Conservation (phyloP, 495 filamentous ascomycete genomes). For the Neurospora cerealis region DNA sequence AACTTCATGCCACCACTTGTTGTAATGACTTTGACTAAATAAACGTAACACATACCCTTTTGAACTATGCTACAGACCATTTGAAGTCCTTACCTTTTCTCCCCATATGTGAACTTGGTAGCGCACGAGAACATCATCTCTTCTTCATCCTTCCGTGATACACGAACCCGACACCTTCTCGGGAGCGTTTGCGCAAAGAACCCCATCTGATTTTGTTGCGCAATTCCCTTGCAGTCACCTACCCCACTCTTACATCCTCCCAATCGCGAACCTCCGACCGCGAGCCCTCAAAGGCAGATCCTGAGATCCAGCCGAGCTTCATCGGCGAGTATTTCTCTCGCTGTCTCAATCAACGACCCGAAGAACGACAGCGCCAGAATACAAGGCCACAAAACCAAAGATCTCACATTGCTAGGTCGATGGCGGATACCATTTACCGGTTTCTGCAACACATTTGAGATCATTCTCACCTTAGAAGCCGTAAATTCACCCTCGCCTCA, state of each 20-base stretch:
- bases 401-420: neutral
- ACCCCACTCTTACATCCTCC: neutral
- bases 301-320: neutral
- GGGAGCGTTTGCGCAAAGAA: neutral
- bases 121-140: neutral
- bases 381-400: neutral
- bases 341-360: neutral
- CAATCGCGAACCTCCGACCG: neutral
- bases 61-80: neutral
- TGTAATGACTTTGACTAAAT: neutral
- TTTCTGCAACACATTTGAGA: neutral
- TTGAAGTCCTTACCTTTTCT: neutral
- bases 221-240: neutral
- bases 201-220: neutral
- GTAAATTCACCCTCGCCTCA: neutral
- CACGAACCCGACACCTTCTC: neutral
- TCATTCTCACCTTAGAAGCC: neutral
- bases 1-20: neutral
- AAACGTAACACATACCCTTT: neutral
- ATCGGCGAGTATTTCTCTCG: neutral
- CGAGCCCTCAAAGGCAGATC: neutral
- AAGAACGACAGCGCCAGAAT: neutral
- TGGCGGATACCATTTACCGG: neutral
- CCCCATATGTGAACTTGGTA: neutral
- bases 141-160: neutral